Conservation (phyloP, 139 green algal species). For the Cymbomonas tetramitiformis region DNA sequence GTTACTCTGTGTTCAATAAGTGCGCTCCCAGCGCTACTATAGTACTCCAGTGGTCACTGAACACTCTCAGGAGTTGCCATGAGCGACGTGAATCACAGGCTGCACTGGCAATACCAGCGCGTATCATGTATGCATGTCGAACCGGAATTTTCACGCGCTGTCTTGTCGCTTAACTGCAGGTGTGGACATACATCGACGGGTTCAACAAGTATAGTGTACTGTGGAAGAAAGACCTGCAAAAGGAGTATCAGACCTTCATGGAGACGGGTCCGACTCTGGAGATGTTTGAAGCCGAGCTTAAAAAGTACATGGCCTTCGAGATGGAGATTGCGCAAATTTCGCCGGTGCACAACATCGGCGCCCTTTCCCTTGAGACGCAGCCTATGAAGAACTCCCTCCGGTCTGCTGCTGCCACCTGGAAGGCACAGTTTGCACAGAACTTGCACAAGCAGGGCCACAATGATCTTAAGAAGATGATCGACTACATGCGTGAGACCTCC, state of each 20-base stretch:
- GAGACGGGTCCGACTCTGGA: constrained; percentile 56
- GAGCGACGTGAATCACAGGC: too few species aligned
- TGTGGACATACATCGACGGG: constrained; percentile 51
- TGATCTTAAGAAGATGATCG: constrained; percentile 65
- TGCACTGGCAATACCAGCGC: too few species aligned
- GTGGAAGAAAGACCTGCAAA: constrained; percentile 63
- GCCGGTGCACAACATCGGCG: constrained; percentile 66
- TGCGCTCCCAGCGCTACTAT: too few species aligned
- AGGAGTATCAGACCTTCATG: constrained; percentile 49
- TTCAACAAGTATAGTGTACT: constrained; percentile 72
- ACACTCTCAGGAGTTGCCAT: too few species aligned
- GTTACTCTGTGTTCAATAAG: too few species aligned
- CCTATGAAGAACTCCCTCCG: constrained; percentile 70
- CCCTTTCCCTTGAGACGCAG: constrained; percentile 60
- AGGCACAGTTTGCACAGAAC: constrained; percentile 79
- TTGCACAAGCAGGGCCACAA: constrained; percentile 66
- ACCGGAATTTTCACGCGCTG: too few species aligned
- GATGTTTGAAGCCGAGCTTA: constrained; percentile 70
- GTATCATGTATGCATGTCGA: too few species aligned
- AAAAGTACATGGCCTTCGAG: constrained; percentile 66
- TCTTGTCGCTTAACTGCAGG: constrained; percentile 68
- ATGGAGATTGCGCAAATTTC: constrained; percentile 49
- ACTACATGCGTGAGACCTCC: constrained; percentile 71
- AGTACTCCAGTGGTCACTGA: too few species aligned
- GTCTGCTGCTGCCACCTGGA: constrained; percentile 70